Evolutionary conservation across 352 stramenopile genomes (phyloP), one percentile per base, ranked within the genome.

Genomic region (Phytophthora nicotianae): DNA sequence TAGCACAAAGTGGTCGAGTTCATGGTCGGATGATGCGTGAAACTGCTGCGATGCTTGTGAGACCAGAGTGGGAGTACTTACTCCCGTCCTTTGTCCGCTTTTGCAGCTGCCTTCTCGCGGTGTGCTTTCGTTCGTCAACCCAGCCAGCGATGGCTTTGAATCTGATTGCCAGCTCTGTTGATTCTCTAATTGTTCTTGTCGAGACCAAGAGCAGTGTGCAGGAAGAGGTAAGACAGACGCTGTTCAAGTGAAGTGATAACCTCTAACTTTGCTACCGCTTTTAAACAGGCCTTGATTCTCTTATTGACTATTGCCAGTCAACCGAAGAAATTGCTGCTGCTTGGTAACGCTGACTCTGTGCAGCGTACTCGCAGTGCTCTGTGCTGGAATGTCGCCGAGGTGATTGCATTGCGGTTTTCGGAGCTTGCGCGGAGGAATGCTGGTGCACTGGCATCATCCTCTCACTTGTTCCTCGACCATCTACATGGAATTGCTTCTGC

Each of bases 391-490:
- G 72, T 93, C 9, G 85, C 81, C 1, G 69, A 83, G 48, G 68
- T 65, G 8, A 83, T 91, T 21, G 81, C 81, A 6, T 19, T 62
- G 11, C 68, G 71, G 6, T 75, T 93, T 17, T 76, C 70, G 1
- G 51, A 69, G 2, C 71, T 93, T 19, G 75, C 77, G 0, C 48
- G n/a, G 19, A 70, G 52, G 9, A 79, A 86, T 50, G 58, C 65
- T 41, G 62, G 50, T 1, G 53, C 72, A 6, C 63, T 93, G 24
- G 68, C 72, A 16, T 80, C 83, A 1, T 93, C 78, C 6, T 70
- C 85, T 19, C 85, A 93, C 45, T 70, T 93, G 29, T 86, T 93
- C 26, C 77, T 93, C 14, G 85, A 93, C 16, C 85, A 93, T 47
- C 62, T 93, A 6, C 85, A 93, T 51, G 69, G 75, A 29, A 89